These are phyloP conservation scores for Hericium alpestre DNA, from an alignment of 768 basidiomycete genomes.

Conservation along the genomic window DNA sequence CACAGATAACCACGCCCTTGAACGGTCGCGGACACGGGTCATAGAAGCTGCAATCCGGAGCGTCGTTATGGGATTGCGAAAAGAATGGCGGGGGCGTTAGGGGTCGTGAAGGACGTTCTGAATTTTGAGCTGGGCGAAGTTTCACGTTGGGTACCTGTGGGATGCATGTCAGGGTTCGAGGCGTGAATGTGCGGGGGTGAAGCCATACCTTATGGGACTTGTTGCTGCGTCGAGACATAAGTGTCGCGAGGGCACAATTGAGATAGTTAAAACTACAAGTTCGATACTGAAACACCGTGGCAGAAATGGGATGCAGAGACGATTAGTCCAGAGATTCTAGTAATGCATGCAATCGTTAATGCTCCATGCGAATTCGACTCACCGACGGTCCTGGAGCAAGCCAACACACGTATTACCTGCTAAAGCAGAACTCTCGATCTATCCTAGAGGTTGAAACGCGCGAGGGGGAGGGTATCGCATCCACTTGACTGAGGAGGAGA, in stretches of 20 bases:
- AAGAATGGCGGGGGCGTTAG: conserved; percentile 26
- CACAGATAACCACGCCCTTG: conserved; percentile 53
- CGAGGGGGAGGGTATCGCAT: not conserved
- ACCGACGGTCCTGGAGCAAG: not conserved
- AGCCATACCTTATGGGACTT: not conserved
- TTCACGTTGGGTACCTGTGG: conserved; percentile 73
- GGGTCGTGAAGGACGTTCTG: conserved; percentile 15
- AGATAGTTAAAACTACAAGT: not conserved
- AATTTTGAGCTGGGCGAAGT: conserved; percentile 51
- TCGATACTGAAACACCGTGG: too few species aligned
- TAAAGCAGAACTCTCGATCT: not conserved
- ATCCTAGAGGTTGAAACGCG: not conserved
- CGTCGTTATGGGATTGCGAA: conserved; percentile 26
- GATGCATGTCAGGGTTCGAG: not conserved
- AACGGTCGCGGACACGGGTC: conserved; percentile 53
- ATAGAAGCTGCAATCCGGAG: conserved; percentile 10
- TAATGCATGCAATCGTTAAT: too few species aligned
- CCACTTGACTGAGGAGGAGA: not conserved
- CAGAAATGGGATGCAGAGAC: too few species aligned
- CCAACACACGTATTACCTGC: not conserved
- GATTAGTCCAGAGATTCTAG: too few species aligned
- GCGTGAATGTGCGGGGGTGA: not conserved
- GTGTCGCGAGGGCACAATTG: not conserved
- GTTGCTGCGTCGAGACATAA: not conserved
- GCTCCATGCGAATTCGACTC: too few species aligned